These are phyloP conservation scores for Astragalus membranaceus DNA, from an alignment of 306 rosid genomes.

Conservation along the genomic window DNA sequence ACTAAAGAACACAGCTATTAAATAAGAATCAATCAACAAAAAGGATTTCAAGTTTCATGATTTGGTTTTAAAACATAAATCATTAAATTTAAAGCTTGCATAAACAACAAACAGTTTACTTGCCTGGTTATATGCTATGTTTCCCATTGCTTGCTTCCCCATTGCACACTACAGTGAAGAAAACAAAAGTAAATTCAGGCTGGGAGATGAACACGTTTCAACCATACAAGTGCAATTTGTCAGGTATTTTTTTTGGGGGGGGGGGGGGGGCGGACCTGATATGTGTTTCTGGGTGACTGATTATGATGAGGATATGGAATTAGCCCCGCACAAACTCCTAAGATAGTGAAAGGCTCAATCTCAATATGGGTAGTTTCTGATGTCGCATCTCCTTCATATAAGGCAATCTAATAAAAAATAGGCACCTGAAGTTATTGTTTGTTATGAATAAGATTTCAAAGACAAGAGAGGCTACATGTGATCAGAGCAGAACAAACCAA, in stretches of 20 bases:
- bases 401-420: conserved; percentile 56
- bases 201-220: neutral
- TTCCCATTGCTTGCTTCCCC: conserved; percentile 99
- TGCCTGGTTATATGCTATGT: conserved; percentile 89
- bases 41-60: neutral
- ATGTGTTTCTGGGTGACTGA: conserved; percentile 97
- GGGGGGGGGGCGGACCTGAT: conserved; percentile 65
- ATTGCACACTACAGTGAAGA: conserved; percentile 64
- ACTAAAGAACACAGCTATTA: neutral
- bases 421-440: neutral
- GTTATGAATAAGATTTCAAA: conserved; percentile 2
- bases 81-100: neutral
- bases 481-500: conserved; percentile 48
- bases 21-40: neutral
- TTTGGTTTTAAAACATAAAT: neutral
- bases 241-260: neutral
- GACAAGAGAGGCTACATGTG: conserved; percentile 8
- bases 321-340: conserved; percentile 87
- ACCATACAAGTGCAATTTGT: neutral
- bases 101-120: conserved; percentile 18
- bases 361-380: conserved; percentile 72
- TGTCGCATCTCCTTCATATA: conserved; percentile 77
- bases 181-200: conserved; percentile 17
- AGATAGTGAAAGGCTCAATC: conserved; percentile 90
- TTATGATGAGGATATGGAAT: conserved; percentile 99